Percentiles rank a stretch among this genome's conserved stretches.
phyloP scores from a whole-genome alignment of 495 filamentous ascomycete genomes.

The Eremomyces bilateralis region DNA sequence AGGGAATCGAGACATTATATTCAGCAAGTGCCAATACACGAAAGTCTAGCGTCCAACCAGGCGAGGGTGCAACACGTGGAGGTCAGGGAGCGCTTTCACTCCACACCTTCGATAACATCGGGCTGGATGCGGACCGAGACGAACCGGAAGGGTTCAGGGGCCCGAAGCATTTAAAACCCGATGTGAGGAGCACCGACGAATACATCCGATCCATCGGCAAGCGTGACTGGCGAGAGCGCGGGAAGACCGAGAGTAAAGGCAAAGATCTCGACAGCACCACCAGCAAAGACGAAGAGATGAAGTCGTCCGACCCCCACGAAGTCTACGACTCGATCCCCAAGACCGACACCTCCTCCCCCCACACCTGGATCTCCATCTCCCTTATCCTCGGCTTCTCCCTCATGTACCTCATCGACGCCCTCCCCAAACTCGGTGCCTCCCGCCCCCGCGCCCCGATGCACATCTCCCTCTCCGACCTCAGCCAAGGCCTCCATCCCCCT shows the following conservation, averaged over 20 bases:
- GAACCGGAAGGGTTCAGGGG: neutral
- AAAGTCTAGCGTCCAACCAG: slow-evolving; percentile 9
- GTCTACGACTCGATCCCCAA: slow-evolving; percentile 58
- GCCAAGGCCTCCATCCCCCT: slow-evolving; percentile 27
- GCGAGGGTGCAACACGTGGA: slow-evolving; percentile 8
- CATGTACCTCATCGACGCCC: slow-evolving; percentile 79
- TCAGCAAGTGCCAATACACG: slow-evolving; percentile 24
- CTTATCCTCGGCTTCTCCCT: slow-evolving; percentile 77
- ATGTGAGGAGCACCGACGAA: no score
- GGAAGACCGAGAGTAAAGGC: slow-evolving; percentile 6
- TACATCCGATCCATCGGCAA: neutral
- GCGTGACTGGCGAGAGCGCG: neutral
- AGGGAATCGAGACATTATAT: slow-evolving; percentile 84
- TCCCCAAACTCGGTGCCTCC: slow-evolving; percentile 42
- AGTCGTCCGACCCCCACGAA: slow-evolving; percentile 5
- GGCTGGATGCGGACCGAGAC: neutral
- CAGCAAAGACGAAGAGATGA: slow-evolving; percentile 5
- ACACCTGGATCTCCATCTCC: slow-evolving; percentile 65
- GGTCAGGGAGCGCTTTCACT: slow-evolving; percentile 10
- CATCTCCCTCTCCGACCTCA: slow-evolving; percentile 65
- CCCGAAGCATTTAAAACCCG: neutral
- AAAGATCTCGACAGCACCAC: slow-evolving; percentile 18
- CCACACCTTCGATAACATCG: neutral
- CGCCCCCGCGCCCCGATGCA: slow-evolving; percentile 37
- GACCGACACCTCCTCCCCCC: slow-evolving; percentile 27